phyloP scores from a whole-genome alignment of 371 early-diverging fungal species.

The Batrachochytrium dendrobatidis region DNA sequence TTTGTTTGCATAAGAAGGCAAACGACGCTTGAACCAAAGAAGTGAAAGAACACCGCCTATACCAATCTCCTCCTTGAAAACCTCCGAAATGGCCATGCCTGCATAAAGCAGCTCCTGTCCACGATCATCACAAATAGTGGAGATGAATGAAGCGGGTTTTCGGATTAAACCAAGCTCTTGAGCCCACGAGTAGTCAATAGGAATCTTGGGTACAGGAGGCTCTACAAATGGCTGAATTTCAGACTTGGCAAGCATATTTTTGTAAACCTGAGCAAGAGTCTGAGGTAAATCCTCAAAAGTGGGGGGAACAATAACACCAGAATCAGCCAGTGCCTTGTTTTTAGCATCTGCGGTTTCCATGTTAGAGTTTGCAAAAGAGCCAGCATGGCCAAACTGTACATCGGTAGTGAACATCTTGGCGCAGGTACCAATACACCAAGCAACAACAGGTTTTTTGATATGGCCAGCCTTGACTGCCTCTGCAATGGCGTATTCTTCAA shows the following conservation, averaged over 20 bases:
- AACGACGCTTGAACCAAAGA: conserved; percentile 96
- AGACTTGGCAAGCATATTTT: conserved; percentile 66
- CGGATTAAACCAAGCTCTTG: conserved; percentile 96
- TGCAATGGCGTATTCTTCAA: conserved; percentile 91
- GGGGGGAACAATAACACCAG: conserved; percentile 87
- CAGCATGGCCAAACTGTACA: conserved; percentile 95
- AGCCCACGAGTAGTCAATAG: conserved; percentile 98
- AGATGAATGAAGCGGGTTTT: conserved; percentile 96
- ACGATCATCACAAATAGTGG: conserved; percentile 97
- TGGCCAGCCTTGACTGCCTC: conserved; percentile 81
- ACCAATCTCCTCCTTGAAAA: conserved; percentile 95
- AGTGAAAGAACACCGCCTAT: conserved; percentile 94
- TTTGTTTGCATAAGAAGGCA: conserved; percentile 90
- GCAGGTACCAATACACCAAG: conserved; percentile 98
- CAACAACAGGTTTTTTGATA: conserved; percentile 95
- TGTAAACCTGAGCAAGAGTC: conserved; percentile 68
- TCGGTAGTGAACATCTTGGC: conserved; percentile 97
- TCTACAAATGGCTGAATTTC: conserved; percentile 66
- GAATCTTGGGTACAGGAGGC: conserved; percentile 95
- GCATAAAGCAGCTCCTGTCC: conserved; percentile 97
- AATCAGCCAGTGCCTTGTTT: conserved; percentile 79
- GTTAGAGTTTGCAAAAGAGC: conserved; percentile 93
- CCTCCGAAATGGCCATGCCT: conserved; percentile 95
- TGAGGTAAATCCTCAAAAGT: conserved; percentile 93
- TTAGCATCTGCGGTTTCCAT: conserved; percentile 95